Percentiles rank a stretch among this genome's conserved stretches.
phyloP scores from a whole-genome alignment of 805 yeast species.

The Hanseniaspora mollemarum region DNA sequence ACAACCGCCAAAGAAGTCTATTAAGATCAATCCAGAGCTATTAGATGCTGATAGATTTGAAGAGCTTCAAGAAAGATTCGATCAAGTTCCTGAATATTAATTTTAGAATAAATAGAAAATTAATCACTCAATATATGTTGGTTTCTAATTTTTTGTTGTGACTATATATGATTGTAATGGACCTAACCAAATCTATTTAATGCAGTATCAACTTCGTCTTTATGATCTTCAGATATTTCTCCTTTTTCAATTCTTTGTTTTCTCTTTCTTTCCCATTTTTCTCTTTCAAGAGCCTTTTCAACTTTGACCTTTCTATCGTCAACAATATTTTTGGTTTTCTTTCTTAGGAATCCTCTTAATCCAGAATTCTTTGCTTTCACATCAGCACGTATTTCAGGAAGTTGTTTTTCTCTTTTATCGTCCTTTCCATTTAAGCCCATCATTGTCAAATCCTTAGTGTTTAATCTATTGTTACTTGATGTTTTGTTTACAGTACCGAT shows the following conservation, averaged over 20 bases:
- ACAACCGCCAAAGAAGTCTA: slow-evolving; percentile 24
- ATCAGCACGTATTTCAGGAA: slow-evolving; percentile 52
- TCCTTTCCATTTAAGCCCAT: slow-evolving; percentile 27
- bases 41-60: slow-evolving; percentile 20
- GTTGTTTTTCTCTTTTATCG: slow-evolving; percentile 34
- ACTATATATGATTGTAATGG: neutral
- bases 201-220: slow-evolving; percentile 34
- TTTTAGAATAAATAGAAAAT: neutral
- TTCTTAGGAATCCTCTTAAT: slow-evolving; percentile 65
- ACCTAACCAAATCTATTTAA: slow-evolving; percentile 31
- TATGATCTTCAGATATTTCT: slow-evolving; percentile 42
- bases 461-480: slow-evolving; percentile 51
- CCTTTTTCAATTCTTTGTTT: slow-evolving; percentile 37
- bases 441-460: slow-evolving; percentile 46
- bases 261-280: slow-evolving; percentile 57
- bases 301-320: slow-evolving; percentile 73
- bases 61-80: slow-evolving; percentile 19
- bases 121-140: too few species aligned
- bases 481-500: slow-evolving; percentile 76
- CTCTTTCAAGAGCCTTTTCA: slow-evolving; percentile 61
- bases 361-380: slow-evolving; percentile 75
- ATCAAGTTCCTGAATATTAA: slow-evolving; percentile 1
- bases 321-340: slow-evolving; percentile 71
- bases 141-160: too few species aligned
- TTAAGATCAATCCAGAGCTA: slow-evolving; percentile 27